phyloP scores from a whole-genome alignment of 257 asterid genomes.

The Anisodus tanguticus region DNA sequence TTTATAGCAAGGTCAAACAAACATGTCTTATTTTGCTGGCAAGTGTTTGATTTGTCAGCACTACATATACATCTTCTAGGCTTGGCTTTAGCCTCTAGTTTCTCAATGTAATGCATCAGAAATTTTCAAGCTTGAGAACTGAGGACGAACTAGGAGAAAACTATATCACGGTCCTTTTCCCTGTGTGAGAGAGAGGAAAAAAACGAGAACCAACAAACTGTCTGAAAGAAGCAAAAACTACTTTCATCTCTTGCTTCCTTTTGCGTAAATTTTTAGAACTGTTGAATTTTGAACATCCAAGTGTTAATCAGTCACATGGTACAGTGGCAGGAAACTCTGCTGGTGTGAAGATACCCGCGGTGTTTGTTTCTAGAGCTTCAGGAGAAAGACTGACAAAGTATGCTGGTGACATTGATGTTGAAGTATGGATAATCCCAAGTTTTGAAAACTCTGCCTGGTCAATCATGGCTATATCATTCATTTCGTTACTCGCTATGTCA shows the following conservation, averaged over 20 bases:
- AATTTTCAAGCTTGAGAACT: not conserved
- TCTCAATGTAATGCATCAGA: not conserved
- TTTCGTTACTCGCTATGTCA: constrained; percentile 73
- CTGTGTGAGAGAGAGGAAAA: not conserved
- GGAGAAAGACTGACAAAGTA: constrained; percentile 61
- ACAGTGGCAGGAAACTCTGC: constrained; percentile 84
- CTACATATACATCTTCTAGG: not conserved
- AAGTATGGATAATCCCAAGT: constrained; percentile 68
- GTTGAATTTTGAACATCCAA: constrained; percentile 22
- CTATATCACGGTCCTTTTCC: constrained; percentile 11
- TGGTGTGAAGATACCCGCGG: constrained; percentile 65
- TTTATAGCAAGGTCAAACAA: constrained; percentile 20
- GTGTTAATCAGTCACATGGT: constrained; percentile 31
- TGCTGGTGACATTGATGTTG: constrained; percentile 48
- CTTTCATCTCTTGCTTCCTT: constrained; percentile 12
- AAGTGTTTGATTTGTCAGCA: constrained; percentile 3
- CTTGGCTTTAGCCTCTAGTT: not conserved
- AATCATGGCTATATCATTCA: constrained; percentile 72
- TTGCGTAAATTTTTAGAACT: constrained; percentile 2
- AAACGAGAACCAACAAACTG: not conserved
- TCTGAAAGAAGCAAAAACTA: not conserved
- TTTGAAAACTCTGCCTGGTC: constrained; percentile 76
- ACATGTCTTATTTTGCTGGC: not conserved
- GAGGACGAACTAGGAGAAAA: constrained; percentile 23
- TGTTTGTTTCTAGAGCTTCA: constrained; percentile 68